Evolutionary conservation across 306 rosid genomes (phyloP).

Genomic region (cucumber (Cucumis sativus)): DNA sequence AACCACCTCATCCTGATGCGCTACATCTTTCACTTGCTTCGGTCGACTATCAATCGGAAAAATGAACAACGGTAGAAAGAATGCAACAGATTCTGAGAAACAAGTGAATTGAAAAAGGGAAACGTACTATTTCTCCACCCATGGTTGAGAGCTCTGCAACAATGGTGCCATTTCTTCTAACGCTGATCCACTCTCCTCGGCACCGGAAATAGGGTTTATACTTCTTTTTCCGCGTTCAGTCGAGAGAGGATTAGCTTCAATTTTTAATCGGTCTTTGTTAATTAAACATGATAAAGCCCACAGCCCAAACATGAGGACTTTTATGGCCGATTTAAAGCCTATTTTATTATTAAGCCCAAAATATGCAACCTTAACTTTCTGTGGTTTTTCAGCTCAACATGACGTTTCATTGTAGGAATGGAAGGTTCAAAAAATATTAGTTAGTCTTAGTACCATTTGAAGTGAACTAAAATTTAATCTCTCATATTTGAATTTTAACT

Average conservation of each 20-base stretch:
- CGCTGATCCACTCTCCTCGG: neutral
- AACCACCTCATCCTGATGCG: slow-evolving; percentile 92
- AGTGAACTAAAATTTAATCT: no score
- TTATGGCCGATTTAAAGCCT: no score
- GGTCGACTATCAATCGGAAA: slow-evolving; percentile 49
- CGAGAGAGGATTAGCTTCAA: neutral
- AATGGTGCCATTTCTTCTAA: slow-evolving; percentile 54
- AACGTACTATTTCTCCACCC: slow-evolving; percentile 88
- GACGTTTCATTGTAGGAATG: no score
- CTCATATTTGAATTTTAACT: no score
- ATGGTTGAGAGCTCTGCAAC: slow-evolving; percentile 67
- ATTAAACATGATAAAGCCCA: neutral
- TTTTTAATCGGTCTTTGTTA: neutral
- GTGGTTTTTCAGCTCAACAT: no score
- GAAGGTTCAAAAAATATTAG: no score
- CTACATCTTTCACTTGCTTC: slow-evolving; percentile 81
- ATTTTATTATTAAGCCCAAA: no score
- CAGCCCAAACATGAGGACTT: no score
- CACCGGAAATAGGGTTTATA: neutral
- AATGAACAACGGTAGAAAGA: neutral
- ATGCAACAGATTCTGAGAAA: neutral
- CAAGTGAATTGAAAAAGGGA: neutral
- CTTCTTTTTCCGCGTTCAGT: neutral
- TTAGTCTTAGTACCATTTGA: no score
- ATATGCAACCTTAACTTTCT: no score